phyloP scores from a whole-genome alignment of 352 stramenopile genomes.

The Globisporangium spinosum region DNA sequence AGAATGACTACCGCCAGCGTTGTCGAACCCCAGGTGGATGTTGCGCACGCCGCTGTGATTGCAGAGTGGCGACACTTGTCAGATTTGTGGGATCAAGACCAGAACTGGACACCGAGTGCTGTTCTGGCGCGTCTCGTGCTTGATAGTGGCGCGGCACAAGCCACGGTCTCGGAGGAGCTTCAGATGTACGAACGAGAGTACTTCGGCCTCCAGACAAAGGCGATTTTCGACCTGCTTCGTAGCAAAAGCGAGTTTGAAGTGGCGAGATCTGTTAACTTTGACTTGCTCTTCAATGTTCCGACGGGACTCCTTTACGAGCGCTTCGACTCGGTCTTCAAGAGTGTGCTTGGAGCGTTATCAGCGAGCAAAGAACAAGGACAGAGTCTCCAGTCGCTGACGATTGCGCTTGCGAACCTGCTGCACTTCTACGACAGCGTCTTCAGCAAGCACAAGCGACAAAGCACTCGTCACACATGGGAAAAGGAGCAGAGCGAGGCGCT shows the following conservation, averaged over 20 bases:
- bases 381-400: conserved; percentile 25
- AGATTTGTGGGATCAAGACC: conserved; percentile 21
- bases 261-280: background rate
- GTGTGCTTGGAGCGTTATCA: background rate
- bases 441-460: conserved; percentile 3
- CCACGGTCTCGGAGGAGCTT: conserved; percentile 23
- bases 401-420: conserved; percentile 42
- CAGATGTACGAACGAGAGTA: conserved; percentile 7
- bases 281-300: conserved; percentile 24
- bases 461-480: conserved; percentile 26
- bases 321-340: conserved; percentile 24
- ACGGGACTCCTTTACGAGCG: conserved; percentile 24
- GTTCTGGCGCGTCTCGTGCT: conserved; percentile 27
- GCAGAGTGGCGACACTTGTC: conserved; percentile 27
- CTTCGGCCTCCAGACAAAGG: conserved; percentile 60
- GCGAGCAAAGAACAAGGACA: background rate
- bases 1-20: background rate
- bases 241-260: background rate
- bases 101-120: conserved; percentile 38
- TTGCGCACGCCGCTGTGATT: conserved; percentile 19
- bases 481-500: conserved; percentile 37
- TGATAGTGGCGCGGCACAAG: background rate
- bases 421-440: conserved; percentile 18
- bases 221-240: conserved; percentile 33
- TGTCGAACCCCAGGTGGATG: background rate